phyloP scores from a whole-genome alignment of 2,329 filamentous ascomycete species.

The Colletotrichum spaethianum region DNA sequence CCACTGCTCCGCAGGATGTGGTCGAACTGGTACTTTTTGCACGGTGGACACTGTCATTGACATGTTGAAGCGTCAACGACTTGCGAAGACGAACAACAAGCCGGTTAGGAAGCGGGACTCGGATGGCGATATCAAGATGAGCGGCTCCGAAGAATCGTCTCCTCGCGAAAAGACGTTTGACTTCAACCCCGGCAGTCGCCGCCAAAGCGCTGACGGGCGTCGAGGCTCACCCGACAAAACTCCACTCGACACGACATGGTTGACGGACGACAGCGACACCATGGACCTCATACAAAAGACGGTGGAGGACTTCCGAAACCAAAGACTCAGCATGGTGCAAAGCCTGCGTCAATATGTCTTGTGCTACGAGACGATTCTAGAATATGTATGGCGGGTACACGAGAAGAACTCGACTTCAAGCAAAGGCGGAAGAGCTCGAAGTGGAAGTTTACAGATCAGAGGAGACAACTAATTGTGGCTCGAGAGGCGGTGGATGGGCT shows the following conservation, averaged over 20 bases:
- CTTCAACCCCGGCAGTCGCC: constrained; percentile 32
- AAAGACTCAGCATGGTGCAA: constrained; percentile 97
- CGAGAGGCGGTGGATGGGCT: neutral
- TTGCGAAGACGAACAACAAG: constrained; percentile 50
- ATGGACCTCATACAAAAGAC: constrained; percentile 88
- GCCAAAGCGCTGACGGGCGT: constrained; percentile 32
- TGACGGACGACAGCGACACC: constrained; percentile 77
- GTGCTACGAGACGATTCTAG: constrained; percentile 94
- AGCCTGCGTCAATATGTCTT: constrained; percentile 93
- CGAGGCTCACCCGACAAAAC: constrained; percentile 36
- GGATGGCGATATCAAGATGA: constrained; percentile 65
- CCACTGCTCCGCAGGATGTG: constrained; percentile 96
- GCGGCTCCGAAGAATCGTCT: constrained; percentile 48
- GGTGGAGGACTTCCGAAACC: constrained; percentile 90
- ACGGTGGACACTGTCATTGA: constrained; percentile 96
- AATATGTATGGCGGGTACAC: constrained; percentile 79
- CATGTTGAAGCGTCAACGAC: constrained; percentile 90
- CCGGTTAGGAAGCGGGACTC: constrained; percentile 47
- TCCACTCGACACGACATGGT: constrained; percentile 71
- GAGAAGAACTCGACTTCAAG: constrained; percentile 48
- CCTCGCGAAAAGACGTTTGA: constrained; percentile 46
- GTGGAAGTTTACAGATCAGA: constrained; percentile 42
- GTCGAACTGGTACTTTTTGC: constrained; percentile 95
- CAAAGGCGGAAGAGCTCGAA: constrained; percentile 43
- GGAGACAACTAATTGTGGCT: constrained; percentile 31